Evolutionary conservation across 768 basidiomycete genomes (phyloP).

Genomic region (Hemileccinum impolitum): DNA sequence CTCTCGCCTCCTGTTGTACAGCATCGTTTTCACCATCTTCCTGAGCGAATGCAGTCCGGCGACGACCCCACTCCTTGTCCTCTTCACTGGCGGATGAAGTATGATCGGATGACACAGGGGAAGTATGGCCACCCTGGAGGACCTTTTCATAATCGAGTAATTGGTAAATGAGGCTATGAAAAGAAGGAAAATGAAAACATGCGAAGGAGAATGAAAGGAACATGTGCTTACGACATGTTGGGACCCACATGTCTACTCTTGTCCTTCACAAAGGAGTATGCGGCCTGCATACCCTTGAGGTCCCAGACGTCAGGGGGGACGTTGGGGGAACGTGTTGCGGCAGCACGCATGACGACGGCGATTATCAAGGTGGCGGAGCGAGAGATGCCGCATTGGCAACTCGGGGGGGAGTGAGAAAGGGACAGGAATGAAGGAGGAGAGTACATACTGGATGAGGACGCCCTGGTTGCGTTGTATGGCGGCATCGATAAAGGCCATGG

Average conservation of each 20-base stretch:
- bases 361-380: slow-evolving; percentile 88
- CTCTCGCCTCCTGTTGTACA: slow-evolving; percentile 74
- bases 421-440: slow-evolving; percentile 6
- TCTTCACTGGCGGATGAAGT: slow-evolving; percentile 57
- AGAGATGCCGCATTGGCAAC: slow-evolving; percentile 93
- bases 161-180: slow-evolving; percentile 83
- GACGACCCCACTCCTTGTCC: slow-evolving; percentile 80
- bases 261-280: slow-evolving; percentile 86
- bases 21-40: slow-evolving; percentile 49
- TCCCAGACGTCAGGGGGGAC: slow-evolving; percentile 76
- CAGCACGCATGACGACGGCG: slow-evolving; percentile 92
- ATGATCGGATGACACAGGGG: slow-evolving; percentile 51
- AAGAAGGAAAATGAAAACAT: slow-evolving; percentile 21
- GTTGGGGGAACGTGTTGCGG: slow-evolving; percentile 58
- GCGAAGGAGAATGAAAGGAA: slow-evolving; percentile 21
- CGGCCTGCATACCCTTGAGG: slow-evolving; percentile 84
- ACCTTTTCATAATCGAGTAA: slow-evolving; percentile 86
- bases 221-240: slow-evolving; percentile 83
- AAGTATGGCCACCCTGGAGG: slow-evolving; percentile 48
- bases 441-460: slow-evolving; percentile 78
- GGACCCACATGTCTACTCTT: slow-evolving; percentile 87
- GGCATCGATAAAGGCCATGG: slow-evolving; percentile 79
- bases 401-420: slow-evolving; percentile 31
- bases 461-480: slow-evolving; percentile 74
- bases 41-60: slow-evolving; percentile 48